Base-by-base conservation (phyloP, 2,329 filamentous ascomycete species). In the Talaromyces sp. region DNA sequence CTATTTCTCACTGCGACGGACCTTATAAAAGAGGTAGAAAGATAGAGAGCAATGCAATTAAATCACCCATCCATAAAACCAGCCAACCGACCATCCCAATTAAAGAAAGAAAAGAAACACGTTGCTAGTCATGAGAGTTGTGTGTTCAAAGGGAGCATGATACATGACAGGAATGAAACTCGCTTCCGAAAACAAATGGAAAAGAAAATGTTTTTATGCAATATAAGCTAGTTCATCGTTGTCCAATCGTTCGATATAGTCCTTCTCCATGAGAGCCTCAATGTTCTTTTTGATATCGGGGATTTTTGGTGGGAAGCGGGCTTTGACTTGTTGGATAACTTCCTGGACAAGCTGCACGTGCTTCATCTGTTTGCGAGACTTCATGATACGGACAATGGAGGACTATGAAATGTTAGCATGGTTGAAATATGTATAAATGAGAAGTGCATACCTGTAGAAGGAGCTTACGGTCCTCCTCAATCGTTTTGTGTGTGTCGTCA, bases 231-330 rank as follows among this genome's bases (percentile, higher is more conserved):
- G 84, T 73, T 97, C 92, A 72, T 98, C 95, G 59, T 91, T 92
- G 55, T 98, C 95, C 62, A 98, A 80, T 61, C 95, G 91, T 82
- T 99, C 95, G 55, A 99, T 85, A 72, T 99, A 99, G 77, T 99
- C 95, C 82, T 99, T 99, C 82, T 99, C 95, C 66, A 99, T 88
- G 47, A 99, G 84, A 66, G 96, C 96, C 78, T 99, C 95, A 74
- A 99, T 98, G 77, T 95, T 97, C 81, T 98, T 99, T 83, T 99
- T 99, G 85, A 99, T 99, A 69, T 99, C 95, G 17, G 86, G 83
- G 32, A 99, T 85, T 79, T 96, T 96, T 47, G 95, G 95, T 62
- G 92, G 88, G 77, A 99, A 99, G 47, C 95, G 91, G 49, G 87
- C 88, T 74, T 90, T 91, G 75, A 99, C 97, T 77, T 98, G 95